Conservation (phyloP, 129 eudicot genomes). For the Artemisia annua region DNA sequence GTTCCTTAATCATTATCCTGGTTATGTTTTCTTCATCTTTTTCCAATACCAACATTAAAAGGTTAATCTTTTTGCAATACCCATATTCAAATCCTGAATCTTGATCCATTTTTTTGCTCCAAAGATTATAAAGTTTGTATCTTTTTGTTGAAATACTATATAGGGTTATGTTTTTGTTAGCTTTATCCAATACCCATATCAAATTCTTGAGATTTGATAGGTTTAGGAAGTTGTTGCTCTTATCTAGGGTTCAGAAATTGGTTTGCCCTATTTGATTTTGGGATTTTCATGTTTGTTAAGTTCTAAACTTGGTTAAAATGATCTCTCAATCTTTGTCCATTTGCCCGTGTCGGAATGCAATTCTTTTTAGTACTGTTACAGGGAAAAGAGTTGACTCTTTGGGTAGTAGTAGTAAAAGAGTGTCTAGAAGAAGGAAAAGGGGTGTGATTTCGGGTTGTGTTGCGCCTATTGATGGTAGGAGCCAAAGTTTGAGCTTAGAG, state of each 20-base stretch:
- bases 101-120: constrained; percentile 8
- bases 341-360: constrained; percentile 39
- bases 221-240: too few species aligned
- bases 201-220: constrained; percentile 2
- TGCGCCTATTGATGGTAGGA: constrained; percentile 32
- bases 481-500: constrained; percentile 29
- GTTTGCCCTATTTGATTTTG: not conserved
- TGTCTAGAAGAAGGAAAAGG: constrained; percentile 20
- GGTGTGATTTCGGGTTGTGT: constrained; percentile 32
- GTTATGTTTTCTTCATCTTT: constrained; percentile 20
- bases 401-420: constrained; percentile 17
- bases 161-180: constrained; percentile 11
- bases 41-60: constrained; percentile 16
- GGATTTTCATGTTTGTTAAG: not conserved
- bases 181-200: constrained; percentile 21
- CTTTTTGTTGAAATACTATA: too few species aligned
- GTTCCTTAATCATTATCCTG: constrained; percentile 13
- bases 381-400: not conserved
- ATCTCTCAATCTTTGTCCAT: constrained; percentile 12
- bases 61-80: constrained; percentile 11
- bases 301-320: not conserved
- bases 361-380: not conserved
- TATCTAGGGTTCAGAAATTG: too few species aligned
- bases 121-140: not conserved
- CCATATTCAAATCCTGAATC: too few species aligned